A percentile compares a stretch with the other conserved stretches of the same genome.
These are phyloP conservation scores for Hypomyces perniciosus DNA, from an alignment of 2,329 filamentous ascomycete genomes.

Conservation along the genomic window DNA sequence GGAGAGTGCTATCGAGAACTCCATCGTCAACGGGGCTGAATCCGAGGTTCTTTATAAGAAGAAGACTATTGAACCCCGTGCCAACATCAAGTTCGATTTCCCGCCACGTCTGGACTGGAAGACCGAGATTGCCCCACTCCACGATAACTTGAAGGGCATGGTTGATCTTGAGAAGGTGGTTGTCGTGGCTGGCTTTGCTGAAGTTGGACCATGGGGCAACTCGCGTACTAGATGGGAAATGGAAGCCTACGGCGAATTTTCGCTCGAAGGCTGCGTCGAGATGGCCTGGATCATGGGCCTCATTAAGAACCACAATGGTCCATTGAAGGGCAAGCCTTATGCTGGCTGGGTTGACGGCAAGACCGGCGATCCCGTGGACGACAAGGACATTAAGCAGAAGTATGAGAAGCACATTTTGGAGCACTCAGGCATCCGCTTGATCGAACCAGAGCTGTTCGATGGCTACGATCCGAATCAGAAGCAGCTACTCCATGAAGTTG, in stretches of 20 bases:
- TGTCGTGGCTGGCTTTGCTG: constrained; percentile 92
- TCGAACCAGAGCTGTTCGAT: constrained; percentile 93
- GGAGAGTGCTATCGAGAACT: constrained; percentile 94
- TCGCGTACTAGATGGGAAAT: constrained; percentile 98
- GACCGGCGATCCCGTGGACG: constrained; percentile 89
- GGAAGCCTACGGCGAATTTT: constrained; percentile 95
- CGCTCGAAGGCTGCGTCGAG: constrained; percentile 93
- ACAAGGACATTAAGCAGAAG: constrained; percentile 95
- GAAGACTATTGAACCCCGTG: constrained; percentile 85
- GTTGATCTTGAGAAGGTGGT: constrained; percentile 98
- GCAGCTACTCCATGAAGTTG: constrained; percentile 94
- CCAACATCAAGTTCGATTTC: constrained; percentile 98
- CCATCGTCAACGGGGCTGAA: constrained; percentile 89
- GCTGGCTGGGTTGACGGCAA: constrained; percentile 96
- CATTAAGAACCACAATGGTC: constrained; percentile 97
- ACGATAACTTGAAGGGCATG: constrained; percentile 89
- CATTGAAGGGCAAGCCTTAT: constrained; percentile 92
- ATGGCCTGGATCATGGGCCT: constrained; percentile 99
- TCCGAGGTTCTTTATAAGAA: constrained; percentile 93
- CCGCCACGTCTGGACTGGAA: constrained; percentile 88
- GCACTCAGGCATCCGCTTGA: constrained; percentile 93
- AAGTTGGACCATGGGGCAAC: constrained; percentile 97
- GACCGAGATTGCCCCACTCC: constrained; percentile 80
- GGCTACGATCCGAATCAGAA: constrained; percentile 99
- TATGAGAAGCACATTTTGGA: constrained; percentile 97